Base-by-base conservation (phyloP, 305 asterid species). In the Solanum hybrid region DNA sequence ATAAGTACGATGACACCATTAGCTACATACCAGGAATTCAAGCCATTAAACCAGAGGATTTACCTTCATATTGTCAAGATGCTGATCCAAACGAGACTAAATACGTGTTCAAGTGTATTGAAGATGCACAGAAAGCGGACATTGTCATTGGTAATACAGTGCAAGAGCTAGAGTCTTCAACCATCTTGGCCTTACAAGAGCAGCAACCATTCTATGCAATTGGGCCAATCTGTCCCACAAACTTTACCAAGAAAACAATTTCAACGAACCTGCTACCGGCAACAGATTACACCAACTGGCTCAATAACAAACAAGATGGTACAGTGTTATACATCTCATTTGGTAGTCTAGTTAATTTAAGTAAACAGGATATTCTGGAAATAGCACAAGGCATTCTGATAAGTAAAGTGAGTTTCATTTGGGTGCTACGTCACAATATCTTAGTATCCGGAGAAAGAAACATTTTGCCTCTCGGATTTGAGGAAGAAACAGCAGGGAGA, bases 291-390 rank as follows among this genome's bases (percentile, higher is more conserved):
- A 74, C 89, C 33, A 31, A 31, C 5, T 95, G 98, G 98, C 93
- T 95, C 67, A 91, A 90, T 13, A 86, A 87, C 14, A 93, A 88
- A 92, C 89, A 91, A 12, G 16, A 11, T 6, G 92, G 95, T 22
- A 95, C 98, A 2, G 97, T 94, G 82, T 46, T 95, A 91, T 95
- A 95, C 71, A 92, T 95, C 77, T 95, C 97, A 0, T 95, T 95
- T 88, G 98, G 98, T 26, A 95, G 98, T 90, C 90, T 93, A 0
- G 96, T 92, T 0, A 91, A 81, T 29, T 42, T 85, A 2, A 93
- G 90, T 18, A 88, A 86, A 36, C 89, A 24, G 4, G 94, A 91
- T 80, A 90, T 95, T 64, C 61, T 5, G 33, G 95, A 92, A 89
- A 90, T 95, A 4, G 97, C 95, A 1, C 84, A 88, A 46, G 98